Evolutionary conservation across 2,329 filamentous ascomycete species (phyloP).

Genomic region (Pleurostoma richardsiae): DNA sequence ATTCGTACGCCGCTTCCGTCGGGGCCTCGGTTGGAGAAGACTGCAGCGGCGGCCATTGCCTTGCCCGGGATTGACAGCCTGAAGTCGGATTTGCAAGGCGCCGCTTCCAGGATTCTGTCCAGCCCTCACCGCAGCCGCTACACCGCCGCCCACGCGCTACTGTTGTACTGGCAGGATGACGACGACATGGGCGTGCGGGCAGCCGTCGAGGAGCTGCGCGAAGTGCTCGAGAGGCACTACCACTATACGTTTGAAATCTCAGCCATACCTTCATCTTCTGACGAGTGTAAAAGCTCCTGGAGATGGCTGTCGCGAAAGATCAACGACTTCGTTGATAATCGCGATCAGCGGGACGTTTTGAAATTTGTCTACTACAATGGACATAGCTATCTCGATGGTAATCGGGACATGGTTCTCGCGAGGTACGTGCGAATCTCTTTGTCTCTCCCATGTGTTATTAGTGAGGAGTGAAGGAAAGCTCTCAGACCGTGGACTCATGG

Average conservation of each 20-base stretch:
- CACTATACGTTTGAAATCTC: conserved; percentile 43
- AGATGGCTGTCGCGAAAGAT: conserved; percentile 49
- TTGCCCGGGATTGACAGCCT: conserved; percentile 46
- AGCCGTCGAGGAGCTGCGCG: conserved; percentile 41
- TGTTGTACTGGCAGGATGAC: conserved; percentile 54
- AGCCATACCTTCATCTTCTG: conserved; percentile 42
- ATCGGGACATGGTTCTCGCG: conserved; percentile 52
- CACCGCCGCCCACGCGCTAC: conserved; percentile 43
- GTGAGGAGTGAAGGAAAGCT: background rate
- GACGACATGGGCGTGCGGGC: conserved; percentile 33
- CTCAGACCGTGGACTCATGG: no score
- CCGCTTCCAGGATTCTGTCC: conserved; percentile 42
- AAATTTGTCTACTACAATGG: conserved; percentile 57
- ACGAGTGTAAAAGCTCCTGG: conserved; percentile 42
- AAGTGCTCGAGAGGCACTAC: conserved; percentile 47
- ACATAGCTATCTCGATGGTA: conserved; percentile 46
- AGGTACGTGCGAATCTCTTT: conserved; percentile 34
- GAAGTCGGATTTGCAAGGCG: conserved; percentile 47
- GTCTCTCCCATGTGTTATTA: background rate
- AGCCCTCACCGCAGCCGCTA: conserved; percentile 48
- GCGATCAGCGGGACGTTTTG: conserved; percentile 49
- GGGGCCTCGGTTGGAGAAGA: conserved; percentile 49
- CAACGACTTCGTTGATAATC: conserved; percentile 46
- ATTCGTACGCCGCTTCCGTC: conserved; percentile 53
- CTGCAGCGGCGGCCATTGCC: conserved; percentile 26